phyloP scores from a whole-genome alignment of 106 monocot species.

The Iris macrosiphon region DNA sequence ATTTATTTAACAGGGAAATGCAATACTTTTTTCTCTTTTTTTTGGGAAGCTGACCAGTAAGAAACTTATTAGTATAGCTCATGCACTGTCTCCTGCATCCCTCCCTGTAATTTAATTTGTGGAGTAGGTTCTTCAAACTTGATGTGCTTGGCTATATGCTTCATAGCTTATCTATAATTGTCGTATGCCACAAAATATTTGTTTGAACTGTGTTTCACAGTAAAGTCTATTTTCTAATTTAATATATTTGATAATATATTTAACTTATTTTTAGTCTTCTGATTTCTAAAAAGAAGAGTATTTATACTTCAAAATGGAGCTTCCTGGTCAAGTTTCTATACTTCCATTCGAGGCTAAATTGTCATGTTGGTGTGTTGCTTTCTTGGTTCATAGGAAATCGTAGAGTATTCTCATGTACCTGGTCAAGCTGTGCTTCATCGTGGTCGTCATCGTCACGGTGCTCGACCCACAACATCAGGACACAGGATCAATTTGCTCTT shows the following conservation, averaged over 20 bases:
- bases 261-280: background rate
- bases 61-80: too few species aligned
- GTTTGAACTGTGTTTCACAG: too few species aligned
- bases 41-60: too few species aligned
- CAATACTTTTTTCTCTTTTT: too few species aligned
- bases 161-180: too few species aligned
- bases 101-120: too few species aligned
- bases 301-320: background rate
- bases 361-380: background rate
- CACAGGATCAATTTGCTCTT: constrained; percentile 84
- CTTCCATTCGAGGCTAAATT: background rate
- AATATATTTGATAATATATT: background rate
- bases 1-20: too few species aligned
- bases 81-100: too few species aligned
- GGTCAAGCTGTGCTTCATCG: constrained; percentile 90
- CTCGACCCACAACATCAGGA: constrained; percentile 75
- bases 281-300: too few species aligned
- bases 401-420: constrained; percentile 76
- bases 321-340: background rate
- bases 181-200: too few species aligned
- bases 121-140: too few species aligned
- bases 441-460: constrained; percentile 95
- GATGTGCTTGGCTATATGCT: too few species aligned
- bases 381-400: constrained; percentile 50
- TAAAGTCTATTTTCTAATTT: background rate